phyloP scores from a whole-genome alignment of 257 asterid species.

The Capsicum pubescens region DNA sequence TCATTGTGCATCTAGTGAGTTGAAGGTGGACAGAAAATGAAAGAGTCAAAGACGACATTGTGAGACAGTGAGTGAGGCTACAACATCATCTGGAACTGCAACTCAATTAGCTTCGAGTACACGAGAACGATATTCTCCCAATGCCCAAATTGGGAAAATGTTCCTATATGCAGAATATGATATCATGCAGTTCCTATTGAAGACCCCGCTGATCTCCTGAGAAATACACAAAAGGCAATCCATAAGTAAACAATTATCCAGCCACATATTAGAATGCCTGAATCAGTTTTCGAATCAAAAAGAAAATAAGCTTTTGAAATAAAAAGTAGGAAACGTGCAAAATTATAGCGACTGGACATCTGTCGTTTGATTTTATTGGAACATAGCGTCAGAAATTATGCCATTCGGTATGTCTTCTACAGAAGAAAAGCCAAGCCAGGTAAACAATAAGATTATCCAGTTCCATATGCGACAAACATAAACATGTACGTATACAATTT shows the following conservation, averaged over 20 bases:
- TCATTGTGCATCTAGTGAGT: background rate
- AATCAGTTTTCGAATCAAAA: background rate
- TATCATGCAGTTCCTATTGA: conserved; percentile 88
- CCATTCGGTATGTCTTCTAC: no score
- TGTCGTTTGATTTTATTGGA: background rate
- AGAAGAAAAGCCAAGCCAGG: background rate
- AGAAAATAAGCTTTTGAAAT: background rate
- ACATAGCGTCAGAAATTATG: no score
- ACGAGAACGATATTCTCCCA: conserved; percentile 69
- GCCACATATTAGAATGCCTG: background rate
- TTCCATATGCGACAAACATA: background rate
- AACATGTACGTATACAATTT: background rate
- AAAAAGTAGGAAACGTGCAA: background rate
- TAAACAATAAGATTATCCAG: conserved; percentile 3
- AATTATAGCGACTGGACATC: background rate
- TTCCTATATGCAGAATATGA: conserved; percentile 90
- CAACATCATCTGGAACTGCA: conserved; percentile 6
- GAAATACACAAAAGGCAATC: background rate
- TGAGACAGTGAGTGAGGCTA: background rate
- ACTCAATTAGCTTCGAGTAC: conserved; percentile 56
- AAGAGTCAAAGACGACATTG: background rate
- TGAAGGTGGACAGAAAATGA: background rate
- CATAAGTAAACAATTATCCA: conserved; percentile 2
- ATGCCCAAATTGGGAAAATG: conserved; percentile 95
- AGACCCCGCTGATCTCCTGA: conserved; percentile 94